Evolutionary conservation across 352 stramenopile species (phyloP).

Genomic region (Thraustochytrium sp.): DNA sequence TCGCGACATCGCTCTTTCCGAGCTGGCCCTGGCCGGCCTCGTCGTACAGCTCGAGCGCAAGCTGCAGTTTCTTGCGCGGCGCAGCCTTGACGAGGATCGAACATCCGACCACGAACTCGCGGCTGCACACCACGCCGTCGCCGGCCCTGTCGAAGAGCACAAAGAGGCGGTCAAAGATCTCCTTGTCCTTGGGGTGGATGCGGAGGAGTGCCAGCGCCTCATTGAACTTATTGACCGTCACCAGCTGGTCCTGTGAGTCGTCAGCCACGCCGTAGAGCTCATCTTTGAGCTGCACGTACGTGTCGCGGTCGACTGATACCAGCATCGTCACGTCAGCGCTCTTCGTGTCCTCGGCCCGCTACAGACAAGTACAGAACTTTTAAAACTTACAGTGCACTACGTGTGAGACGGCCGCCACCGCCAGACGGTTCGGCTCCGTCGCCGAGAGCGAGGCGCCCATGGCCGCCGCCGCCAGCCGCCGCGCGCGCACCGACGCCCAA

Average conservation of each 20-base stretch:
- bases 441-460: slow-evolving; percentile 14
- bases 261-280: not conserved
- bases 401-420: slow-evolving; percentile 24
- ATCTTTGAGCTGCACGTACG: not conserved
- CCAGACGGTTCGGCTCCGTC: slow-evolving; percentile 19
- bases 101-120: slow-evolving; percentile 3
- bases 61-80: not conserved
- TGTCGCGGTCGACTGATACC: slow-evolving; percentile 7
- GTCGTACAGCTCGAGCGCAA: slow-evolving; percentile 7
- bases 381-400: slow-evolving; percentile 39
- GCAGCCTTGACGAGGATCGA: slow-evolving; percentile 15
- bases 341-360: not conserved
- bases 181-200: slow-evolving; percentile 21
- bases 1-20: not conserved
- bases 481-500: too few relatives aligned
- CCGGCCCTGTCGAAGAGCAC: slow-evolving; percentile 28
- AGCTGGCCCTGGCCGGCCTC: not conserved
- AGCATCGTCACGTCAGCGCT: too few relatives aligned
- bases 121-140: not conserved
- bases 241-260: not conserved
- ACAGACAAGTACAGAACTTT: not conserved
- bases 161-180: slow-evolving; percentile 20
- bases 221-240: slow-evolving; percentile 13
- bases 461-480: too few relatives aligned
- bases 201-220: not conserved